Conservation (phyloP, 371 early-diverging fungal genomes). For the Chytridium lagenaria region DNA sequence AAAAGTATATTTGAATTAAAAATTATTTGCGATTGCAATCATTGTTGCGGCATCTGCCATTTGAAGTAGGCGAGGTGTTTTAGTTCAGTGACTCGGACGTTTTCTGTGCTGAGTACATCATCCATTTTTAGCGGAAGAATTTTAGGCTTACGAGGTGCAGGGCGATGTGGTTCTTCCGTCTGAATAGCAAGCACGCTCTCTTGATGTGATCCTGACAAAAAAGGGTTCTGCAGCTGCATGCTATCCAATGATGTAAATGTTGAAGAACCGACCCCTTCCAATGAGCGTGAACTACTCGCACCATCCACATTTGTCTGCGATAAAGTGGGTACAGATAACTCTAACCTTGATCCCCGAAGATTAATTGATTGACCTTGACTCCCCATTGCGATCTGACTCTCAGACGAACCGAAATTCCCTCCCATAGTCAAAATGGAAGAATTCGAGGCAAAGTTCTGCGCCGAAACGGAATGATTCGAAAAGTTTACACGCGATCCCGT, state of each 20-base stretch:
- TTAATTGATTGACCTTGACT: too few species aligned
- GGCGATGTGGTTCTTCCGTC: not conserved
- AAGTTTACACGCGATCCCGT: not conserved
- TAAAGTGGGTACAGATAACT: not conserved
- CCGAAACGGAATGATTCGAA: not conserved
- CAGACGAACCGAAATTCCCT: not conserved
- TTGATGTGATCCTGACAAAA: not conserved
- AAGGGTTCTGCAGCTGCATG: not conserved
- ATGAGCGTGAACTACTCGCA: not conserved
- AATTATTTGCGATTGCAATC: not conserved
- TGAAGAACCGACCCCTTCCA: not conserved
- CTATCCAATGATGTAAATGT: not conserved
- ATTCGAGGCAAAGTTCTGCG: not conserved
- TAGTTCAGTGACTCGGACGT: not conserved
- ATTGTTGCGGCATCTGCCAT: not conserved
- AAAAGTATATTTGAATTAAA: not conserved
- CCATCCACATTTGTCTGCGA: not conserved
- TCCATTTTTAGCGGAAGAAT: conserved; percentile 2
- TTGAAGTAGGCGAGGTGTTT: conserved; percentile 2
- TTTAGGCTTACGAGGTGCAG: not conserved
- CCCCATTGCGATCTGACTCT: not conserved
- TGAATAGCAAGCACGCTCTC: not conserved
- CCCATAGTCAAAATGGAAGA: not conserved
- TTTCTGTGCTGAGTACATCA: conserved; percentile 7
- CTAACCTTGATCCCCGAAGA: too few species aligned